Evolutionary conservation across 805 yeast genomes (phyloP).

Genomic region (Yamadazyma sp.): DNA sequence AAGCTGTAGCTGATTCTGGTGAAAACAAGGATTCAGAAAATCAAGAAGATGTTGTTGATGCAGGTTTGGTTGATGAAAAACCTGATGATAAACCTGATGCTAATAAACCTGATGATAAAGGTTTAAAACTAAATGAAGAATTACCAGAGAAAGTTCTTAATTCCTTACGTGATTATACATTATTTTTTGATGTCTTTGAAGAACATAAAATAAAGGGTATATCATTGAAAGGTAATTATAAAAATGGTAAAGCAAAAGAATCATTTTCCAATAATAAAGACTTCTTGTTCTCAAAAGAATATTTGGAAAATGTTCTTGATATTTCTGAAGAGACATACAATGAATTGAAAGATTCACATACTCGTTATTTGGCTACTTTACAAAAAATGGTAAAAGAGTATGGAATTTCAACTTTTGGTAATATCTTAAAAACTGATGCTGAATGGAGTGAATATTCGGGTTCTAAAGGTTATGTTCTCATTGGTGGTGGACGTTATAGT

Average conservation of each 20-base stretch:
- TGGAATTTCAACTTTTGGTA: slow-evolving; percentile 35
- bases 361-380: slow-evolving; percentile 29
- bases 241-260: slow-evolving; percentile 42
- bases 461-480: slow-evolving; percentile 42
- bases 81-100: not conserved
- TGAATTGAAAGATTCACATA: slow-evolving; percentile 37
- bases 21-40: no score
- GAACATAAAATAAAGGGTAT: slow-evolving; percentile 34
- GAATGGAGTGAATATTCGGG: slow-evolving; percentile 35
- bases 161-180: slow-evolving; percentile 20
- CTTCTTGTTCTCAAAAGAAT: slow-evolving; percentile 44
- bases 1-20: not conserved
- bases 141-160: not conserved
- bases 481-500: slow-evolving; percentile 51
- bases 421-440: slow-evolving; percentile 29
- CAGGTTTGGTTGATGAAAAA: not conserved
- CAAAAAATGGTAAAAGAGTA: slow-evolving; percentile 23
- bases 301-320: slow-evolving; percentile 42
- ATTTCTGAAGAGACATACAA: slow-evolving; percentile 31
- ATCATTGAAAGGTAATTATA: slow-evolving; percentile 42
- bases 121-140: not conserved
- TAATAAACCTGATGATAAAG: not conserved
- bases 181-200: slow-evolving; percentile 32
- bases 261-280: slow-evolving; percentile 37
- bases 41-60: no score